These are phyloP conservation scores for Udeniomyces megalosporus DNA, from an alignment of 768 basidiomycete genomes.

Conservation along the genomic window DNA sequence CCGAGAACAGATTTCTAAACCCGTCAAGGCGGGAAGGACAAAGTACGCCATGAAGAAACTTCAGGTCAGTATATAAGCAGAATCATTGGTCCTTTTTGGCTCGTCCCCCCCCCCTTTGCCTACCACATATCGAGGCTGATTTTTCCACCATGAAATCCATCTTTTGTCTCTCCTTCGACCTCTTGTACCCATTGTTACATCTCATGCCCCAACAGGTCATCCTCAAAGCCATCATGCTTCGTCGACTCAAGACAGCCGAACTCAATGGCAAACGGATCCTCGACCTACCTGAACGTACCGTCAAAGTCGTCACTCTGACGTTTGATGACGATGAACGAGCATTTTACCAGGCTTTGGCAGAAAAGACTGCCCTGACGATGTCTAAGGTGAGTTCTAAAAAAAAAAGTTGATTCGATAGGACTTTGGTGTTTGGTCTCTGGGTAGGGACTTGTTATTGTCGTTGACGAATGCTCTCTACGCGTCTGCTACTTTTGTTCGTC, in stretches of 20 bases:
- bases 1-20: slow-evolving; percentile 58
- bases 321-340: slow-evolving; percentile 61
- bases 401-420: no score
- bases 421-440: neutral
- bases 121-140: neutral
- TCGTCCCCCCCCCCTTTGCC: neutral
- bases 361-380: slow-evolving; percentile 38
- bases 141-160: neutral
- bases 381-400: slow-evolving; percentile 42
- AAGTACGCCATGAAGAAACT: slow-evolving; percentile 20
- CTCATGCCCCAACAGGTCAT: slow-evolving; percentile 51
- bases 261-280: slow-evolving; percentile 58
- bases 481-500: neutral
- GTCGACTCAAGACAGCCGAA: slow-evolving; percentile 50
- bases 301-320: slow-evolving; percentile 55
- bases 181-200: no score
- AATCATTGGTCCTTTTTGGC: no score
- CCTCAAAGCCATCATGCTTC: slow-evolving; percentile 71
- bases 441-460: slow-evolving; percentile 30
- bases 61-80: no score
- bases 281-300: slow-evolving; percentile 54
- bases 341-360: slow-evolving; percentile 62
- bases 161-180: neutral
- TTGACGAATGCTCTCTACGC: slow-evolving; percentile 26
- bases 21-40: slow-evolving; percentile 53